Conservation (phyloP, 1,284 basidiomycete species). For the Rhodofomes roseus region DNA sequence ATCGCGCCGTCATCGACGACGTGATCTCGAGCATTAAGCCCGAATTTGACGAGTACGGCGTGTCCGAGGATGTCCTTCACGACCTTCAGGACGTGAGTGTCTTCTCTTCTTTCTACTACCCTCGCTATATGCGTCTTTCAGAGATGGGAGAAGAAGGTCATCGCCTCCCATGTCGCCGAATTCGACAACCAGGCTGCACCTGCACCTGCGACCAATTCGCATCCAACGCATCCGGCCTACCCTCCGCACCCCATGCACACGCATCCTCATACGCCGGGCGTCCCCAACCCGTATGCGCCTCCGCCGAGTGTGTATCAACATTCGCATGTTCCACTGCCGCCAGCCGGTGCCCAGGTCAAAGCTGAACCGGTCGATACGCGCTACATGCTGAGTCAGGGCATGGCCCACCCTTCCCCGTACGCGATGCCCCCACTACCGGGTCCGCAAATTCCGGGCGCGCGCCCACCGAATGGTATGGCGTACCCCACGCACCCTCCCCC, state of each 20-base stretch:
- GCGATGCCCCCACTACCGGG: constrained; percentile 61
- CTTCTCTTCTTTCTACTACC: constrained; percentile 7
- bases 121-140: constrained; percentile 29
- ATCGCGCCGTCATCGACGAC: constrained; percentile 95
- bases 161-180: constrained; percentile 91
- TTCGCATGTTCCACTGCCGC: constrained; percentile 41
- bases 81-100: constrained; percentile 82
- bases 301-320: constrained; percentile 31
- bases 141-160: constrained; percentile 95
- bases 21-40: constrained; percentile 85
- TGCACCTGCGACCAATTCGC: constrained; percentile 4
- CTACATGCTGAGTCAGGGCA: constrained; percentile 49
- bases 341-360: constrained; percentile 49
- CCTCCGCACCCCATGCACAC: constrained; percentile 24
- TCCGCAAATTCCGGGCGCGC: constrained; percentile 49
- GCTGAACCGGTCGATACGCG: constrained; percentile 63
- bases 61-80: constrained; percentile 87
- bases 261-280: constrained; percentile 16
- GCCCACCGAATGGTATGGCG: constrained; percentile 37
- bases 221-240: constrained; percentile 19
- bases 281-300: constrained; percentile 27
- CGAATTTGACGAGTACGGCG: constrained; percentile 97
- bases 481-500: constrained; percentile 19
- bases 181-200: constrained; percentile 62
- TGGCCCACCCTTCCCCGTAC: constrained; percentile 36